Evolutionary conservation across 1,284 basidiomycete species (phyloP), one percentile per base, ranked within the genome.

Genomic region (Quambalaria eucalypti): DNA sequence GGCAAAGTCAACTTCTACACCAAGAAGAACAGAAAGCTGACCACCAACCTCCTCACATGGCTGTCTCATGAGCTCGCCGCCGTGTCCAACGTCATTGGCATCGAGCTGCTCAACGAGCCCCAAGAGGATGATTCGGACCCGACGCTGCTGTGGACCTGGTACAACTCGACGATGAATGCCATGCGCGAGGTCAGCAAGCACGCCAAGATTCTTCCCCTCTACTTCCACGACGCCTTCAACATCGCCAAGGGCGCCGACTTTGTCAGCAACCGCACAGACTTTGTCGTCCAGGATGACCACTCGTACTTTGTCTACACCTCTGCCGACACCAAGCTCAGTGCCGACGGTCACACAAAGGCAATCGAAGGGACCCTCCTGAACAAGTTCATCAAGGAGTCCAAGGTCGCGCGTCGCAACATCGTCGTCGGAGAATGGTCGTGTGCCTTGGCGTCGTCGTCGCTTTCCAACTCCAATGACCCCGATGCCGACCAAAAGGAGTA

Each of bases 51-150:
- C 16, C 77, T 87, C 38, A 79, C 78, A 9, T 85, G 79, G 75
- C 76, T 89, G 46, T 79, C 79, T 29, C 70, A 82, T 51, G 77
- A 84, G 61, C 76, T 88, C 23, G 80, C 78, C 28, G 74, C 78
- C 52, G 83, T 87, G 19, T 83, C 83, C 52, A 88, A 90, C 66
- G 80, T 88, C 19, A 82, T 87, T 40, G 87, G 72, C 1, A 84
- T 89, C 44, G 80, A 88, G 69, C 76, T 90, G 28, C 74, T 88
- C 54, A 90, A 89, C 68, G 87, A 90, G 68, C 87, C 87, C 1
- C 57, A 64, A 26, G 79, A 81, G 33, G 57, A 66, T 19, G 54
- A 48, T 21, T 14, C 16, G 16, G 31, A 33, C 31, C 8, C 8
- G 9, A 33, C 31, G 30, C 56, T 50, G 19, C 65, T 76, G 50